Evolutionary conservation across 1,284 basidiomycete species (phyloP).

Genomic region (Waitea zeae): DNA sequence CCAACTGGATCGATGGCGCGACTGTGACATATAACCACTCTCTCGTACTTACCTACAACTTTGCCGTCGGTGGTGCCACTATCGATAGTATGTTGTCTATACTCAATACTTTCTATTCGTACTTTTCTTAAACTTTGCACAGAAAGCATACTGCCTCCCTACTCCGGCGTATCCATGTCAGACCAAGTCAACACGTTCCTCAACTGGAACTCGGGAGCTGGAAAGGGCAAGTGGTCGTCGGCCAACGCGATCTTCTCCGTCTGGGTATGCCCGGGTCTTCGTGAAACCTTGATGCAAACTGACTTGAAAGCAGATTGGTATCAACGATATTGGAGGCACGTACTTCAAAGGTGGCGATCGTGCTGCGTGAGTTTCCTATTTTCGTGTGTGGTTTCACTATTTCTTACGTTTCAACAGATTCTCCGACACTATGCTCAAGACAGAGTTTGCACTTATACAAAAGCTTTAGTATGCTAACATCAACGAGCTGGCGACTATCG

Average conservation of each 20-base stretch:
- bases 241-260: conserved; percentile 38
- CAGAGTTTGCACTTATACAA: conserved; percentile 35
- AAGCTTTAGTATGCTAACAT: conserved; percentile 29
- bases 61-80: conserved; percentile 43
- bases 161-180: conserved; percentile 45
- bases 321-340: conserved; percentile 43
- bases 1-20: conserved; percentile 37
- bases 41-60: conserved; percentile 31
- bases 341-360: conserved; percentile 30
- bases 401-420: too few species aligned
- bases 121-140: too few species aligned
- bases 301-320: conserved; percentile 35
- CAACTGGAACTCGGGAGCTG: conserved; percentile 16
- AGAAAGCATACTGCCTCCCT: too few species aligned
- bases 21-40: conserved; percentile 34
- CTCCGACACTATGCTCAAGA: conserved; percentile 26
- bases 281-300: too few species aligned
- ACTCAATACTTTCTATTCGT: too few species aligned
- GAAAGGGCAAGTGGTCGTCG: conserved; percentile 34
- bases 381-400: too few species aligned
- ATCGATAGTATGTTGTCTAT: conserved; percentile 42
- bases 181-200: conserved; percentile 45
- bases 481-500: too few species aligned
- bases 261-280: conserved; percentile 23
- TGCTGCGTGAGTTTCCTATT: background rate